phyloP scores from a whole-genome alignment of 371 early-diverging fungal species.

The Lichtheimia ramosa region DNA sequence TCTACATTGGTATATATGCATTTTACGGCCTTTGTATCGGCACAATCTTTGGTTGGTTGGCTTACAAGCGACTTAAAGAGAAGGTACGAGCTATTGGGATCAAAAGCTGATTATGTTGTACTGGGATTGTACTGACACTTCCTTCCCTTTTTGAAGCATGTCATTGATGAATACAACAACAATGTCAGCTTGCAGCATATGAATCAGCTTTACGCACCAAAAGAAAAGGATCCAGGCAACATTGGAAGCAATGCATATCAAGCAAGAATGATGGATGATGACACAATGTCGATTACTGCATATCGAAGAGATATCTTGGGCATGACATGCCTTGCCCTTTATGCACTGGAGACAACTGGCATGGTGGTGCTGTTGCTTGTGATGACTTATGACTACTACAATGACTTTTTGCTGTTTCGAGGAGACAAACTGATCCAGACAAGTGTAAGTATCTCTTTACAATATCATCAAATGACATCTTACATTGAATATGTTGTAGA shows the following conservation, averaged over 20 bases:
- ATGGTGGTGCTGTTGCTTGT: constrained; percentile 39
- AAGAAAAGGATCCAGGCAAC: no score
- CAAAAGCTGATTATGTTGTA: background rate
- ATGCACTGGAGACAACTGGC: constrained; percentile 33
- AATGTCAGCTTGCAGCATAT: no score
- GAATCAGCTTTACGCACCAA: no score
- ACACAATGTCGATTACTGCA: constrained; percentile 34
- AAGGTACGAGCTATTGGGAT: constrained; percentile 13
- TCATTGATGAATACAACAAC: no score
- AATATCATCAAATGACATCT: constrained; percentile 37
- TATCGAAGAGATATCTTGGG: constrained; percentile 38
- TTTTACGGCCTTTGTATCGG: constrained; percentile 64
- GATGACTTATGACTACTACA: constrained; percentile 36
- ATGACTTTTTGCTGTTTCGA: constrained; percentile 27
- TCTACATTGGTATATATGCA: constrained; percentile 49
- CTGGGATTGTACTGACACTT: background rate
- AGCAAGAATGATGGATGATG: constrained; percentile 1
- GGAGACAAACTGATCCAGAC: constrained; percentile 37
- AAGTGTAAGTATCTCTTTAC: constrained; percentile 19
- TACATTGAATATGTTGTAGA: constrained; percentile 15
- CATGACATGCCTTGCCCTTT: constrained; percentile 15
- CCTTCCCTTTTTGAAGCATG: background rate
- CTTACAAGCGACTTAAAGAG: constrained; percentile 57
- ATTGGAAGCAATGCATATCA: no score
- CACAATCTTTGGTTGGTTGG: constrained; percentile 49